Conservation (phyloP, 352 stramenopile genomes). For the Phytophthora pinifolia region DNA sequence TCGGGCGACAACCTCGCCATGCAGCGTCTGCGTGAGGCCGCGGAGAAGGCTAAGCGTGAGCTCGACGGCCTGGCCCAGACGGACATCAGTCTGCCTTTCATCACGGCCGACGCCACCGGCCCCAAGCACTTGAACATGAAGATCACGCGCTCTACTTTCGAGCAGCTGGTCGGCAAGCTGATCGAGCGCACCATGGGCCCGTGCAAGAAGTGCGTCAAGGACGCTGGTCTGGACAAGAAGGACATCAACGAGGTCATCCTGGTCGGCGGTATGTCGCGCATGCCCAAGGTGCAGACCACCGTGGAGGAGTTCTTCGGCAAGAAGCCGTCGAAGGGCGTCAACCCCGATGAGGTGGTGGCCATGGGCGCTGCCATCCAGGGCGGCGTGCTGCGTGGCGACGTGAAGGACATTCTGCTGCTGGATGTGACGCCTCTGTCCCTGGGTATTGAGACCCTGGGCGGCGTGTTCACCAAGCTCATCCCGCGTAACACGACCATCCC, state of each 20-base stretch:
- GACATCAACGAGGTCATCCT: slow-evolving; percentile 98
- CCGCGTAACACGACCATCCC: slow-evolving; percentile 98
- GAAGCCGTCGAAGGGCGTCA: slow-evolving; percentile 95
- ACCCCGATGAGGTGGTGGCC: slow-evolving; percentile 98
- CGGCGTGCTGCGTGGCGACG: slow-evolving; percentile 95
- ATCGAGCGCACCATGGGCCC: slow-evolving; percentile 94
- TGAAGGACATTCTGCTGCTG: slow-evolving; percentile 98
- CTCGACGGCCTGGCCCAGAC: slow-evolving; percentile 96
- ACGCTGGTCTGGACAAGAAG: slow-evolving; percentile 88
- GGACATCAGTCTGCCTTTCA: slow-evolving; percentile 97
- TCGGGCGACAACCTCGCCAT: slow-evolving; percentile 94
- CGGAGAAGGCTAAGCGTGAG: slow-evolving; percentile 96
- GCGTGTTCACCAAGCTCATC: slow-evolving; percentile 98
- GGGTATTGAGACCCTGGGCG: slow-evolving; percentile 98
- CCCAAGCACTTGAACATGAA: slow-evolving; percentile 99
- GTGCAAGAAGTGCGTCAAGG: slow-evolving; percentile 92
- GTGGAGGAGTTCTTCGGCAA: slow-evolving; percentile 98
- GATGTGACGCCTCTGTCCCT: slow-evolving; percentile 98
- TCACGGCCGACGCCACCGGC: slow-evolving; percentile 96
- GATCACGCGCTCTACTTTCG: slow-evolving; percentile 93
- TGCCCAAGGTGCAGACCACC: slow-evolving; percentile 97
- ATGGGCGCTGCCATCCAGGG: slow-evolving; percentile 98
- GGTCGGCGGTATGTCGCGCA: slow-evolving; percentile 98
- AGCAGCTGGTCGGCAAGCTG: slow-evolving; percentile 94
- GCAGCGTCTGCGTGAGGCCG: slow-evolving; percentile 94